Conservation (phyloP, 306 rosid species). For the Gynostemma pentaphyllum region DNA sequence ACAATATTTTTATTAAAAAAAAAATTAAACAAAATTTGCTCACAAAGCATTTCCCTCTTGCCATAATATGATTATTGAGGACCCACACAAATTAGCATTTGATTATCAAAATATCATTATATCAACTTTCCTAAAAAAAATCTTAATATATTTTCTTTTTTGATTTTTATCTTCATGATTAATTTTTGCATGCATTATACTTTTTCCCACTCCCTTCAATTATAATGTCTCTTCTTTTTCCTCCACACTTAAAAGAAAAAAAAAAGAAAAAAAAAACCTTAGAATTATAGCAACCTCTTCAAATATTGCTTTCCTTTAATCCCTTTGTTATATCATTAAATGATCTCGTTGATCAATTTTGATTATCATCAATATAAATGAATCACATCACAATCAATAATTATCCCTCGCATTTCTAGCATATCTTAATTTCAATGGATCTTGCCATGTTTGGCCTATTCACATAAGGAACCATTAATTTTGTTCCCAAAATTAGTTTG, state of each 20-base stretch:
- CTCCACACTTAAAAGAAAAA: neutral
- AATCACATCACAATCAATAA: neutral
- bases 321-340: neutral
- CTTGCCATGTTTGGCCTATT: neutral
- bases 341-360: neutral
- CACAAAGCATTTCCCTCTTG: neutral
- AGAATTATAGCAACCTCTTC: neutral
- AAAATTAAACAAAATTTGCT: neutral
- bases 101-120: neutral
- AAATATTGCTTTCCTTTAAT: neutral
- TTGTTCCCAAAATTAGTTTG: neutral
- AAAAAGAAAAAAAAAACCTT: too few species aligned
- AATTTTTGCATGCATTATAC: neutral
- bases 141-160: neutral
- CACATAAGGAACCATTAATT: neutral
- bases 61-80: neutral
- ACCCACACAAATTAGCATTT: neutral
- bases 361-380: neutral
- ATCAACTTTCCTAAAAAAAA: neutral
- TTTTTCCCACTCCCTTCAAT: neutral
- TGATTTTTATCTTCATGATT: neutral
- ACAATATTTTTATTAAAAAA: neutral
- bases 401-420: neutral
- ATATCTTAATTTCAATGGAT: neutral
- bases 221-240: slow-evolving; percentile 1